Evolutionary conservation across 2,329 filamentous ascomycete genomes (phyloP).

Genomic region (Colletotrichum chrysophilum): DNA sequence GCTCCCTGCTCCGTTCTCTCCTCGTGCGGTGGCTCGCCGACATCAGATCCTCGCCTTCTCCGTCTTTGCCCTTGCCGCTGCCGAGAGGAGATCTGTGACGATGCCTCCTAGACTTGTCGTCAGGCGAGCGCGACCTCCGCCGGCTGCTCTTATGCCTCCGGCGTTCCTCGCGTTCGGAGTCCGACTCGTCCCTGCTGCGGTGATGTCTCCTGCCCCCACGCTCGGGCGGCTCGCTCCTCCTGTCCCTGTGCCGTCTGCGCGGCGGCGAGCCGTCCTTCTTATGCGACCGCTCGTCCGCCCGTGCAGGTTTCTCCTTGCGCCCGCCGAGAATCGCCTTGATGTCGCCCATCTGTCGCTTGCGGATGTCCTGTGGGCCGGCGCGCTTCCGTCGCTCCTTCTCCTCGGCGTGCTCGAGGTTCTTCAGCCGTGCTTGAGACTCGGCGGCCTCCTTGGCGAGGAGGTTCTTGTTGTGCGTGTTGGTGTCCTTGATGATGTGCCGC

Average conservation of each 20-base stretch:
- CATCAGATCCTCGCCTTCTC: constrained; percentile 3
- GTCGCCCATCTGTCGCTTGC: constrained; percentile 63
- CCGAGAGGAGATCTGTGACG: constrained; percentile 32
- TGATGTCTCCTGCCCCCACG: not conserved
- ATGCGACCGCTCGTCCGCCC: constrained; percentile 3
- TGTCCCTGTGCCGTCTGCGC: not conserved
- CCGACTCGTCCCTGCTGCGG: constrained; percentile 6
- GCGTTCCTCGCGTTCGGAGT: constrained; percentile 10
- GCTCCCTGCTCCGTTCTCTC: not conserved
- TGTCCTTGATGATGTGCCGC: constrained; percentile 85
- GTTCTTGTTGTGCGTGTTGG: constrained; percentile 86
- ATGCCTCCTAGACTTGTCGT: constrained; percentile 31
- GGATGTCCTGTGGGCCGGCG: constrained; percentile 55
- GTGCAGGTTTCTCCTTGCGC: constrained; percentile 23
- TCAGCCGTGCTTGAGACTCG: constrained; percentile 76
- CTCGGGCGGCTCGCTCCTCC: constrained; percentile 17
- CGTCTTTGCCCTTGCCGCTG: not conserved
- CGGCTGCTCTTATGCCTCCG: constrained; percentile 16
- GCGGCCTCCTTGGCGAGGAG: constrained; percentile 83
- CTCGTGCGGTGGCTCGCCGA: not conserved
- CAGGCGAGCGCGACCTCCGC: constrained; percentile 36
- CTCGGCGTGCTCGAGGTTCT: constrained; percentile 58
- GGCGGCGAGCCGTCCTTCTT: not conserved
- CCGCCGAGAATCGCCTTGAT: constrained; percentile 64
- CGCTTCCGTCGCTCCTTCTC: constrained; percentile 49